phyloP scores from a whole-genome alignment of 129 eudicot genomes.

The Chrysanthemum makinoi region DNA sequence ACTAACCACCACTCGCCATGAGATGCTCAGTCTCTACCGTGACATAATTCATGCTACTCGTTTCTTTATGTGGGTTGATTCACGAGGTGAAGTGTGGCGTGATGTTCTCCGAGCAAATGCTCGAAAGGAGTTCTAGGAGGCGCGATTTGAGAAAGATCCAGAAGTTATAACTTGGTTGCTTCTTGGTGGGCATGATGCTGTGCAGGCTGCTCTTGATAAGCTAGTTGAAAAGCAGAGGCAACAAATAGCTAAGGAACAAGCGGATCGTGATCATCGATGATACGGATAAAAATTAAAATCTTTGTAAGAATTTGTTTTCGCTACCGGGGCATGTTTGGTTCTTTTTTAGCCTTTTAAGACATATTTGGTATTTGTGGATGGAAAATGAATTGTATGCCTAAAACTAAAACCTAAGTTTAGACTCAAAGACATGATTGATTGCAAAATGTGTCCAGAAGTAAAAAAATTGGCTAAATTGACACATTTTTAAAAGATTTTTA shows the following conservation, averaged over 20 bases:
- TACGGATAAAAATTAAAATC: conserved; percentile 22
- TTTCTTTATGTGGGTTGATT: conserved; percentile 79
- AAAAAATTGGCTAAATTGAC: no score
- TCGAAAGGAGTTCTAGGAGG: conserved; percentile 80
- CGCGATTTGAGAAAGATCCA: conserved; percentile 86
- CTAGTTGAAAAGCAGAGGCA: conserved; percentile 81
- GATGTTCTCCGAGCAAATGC: conserved; percentile 92
- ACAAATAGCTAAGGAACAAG: conserved; percentile 65
- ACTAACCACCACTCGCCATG: conserved; percentile 80
- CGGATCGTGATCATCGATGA: conserved; percentile 43
- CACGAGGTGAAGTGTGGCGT: conserved; percentile 73
- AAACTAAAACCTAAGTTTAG: no score
- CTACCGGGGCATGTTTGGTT: no score
- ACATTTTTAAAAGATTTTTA: no score
- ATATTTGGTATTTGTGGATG: no score
- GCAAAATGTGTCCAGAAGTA: no score
- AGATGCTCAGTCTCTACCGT: conserved; percentile 74
- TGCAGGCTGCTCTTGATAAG: conserved; percentile 62
- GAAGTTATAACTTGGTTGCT: conserved; percentile 68
- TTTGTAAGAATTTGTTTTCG: no score
- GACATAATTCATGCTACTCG: conserved; percentile 83
- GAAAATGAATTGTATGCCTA: no score
- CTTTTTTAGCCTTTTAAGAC: no score
- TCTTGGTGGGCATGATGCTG: conserved; percentile 80
- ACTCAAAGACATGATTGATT: no score